Percentiles rank a stretch among this genome's conserved stretches.
Evolutionary conservation across 108 stramenopile genomes (phyloP).

Genomic region (Nitzschia sp.): DNA sequence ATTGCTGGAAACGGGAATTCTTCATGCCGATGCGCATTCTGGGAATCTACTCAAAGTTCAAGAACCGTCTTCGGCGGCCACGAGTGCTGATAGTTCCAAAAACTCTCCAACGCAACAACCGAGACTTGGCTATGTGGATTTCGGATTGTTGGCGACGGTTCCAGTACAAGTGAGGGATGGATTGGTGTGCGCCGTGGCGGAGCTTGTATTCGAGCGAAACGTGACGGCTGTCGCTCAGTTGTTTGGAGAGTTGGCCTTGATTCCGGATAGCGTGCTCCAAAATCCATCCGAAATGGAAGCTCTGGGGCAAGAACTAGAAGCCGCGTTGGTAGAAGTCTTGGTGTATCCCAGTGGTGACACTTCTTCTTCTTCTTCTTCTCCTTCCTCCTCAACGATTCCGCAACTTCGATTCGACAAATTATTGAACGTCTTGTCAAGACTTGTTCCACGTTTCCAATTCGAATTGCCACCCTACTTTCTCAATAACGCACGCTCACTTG

Average conservation of each 20-base stretch:
- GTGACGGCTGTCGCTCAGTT: constrained; percentile 65
- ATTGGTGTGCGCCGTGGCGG: constrained; percentile 71
- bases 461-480: constrained; percentile 78
- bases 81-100: not conserved
- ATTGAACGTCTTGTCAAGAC: constrained; percentile 49
- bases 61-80: not conserved
- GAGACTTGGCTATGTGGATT: constrained; percentile 72
- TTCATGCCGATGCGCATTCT: constrained; percentile 78
- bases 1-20: constrained; percentile 69
- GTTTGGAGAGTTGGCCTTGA: constrained; percentile 71
- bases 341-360: constrained; percentile 24
- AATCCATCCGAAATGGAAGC: constrained; percentile 52
- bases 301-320: constrained; percentile 45
- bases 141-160: constrained; percentile 67
- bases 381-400: constrained; percentile 47
- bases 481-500: constrained; percentile 70
- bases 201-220: constrained; percentile 69
- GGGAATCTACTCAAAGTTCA: constrained; percentile 65
- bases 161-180: constrained; percentile 67
- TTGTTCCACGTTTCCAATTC: constrained; percentile 79
- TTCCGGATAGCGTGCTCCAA: constrained; percentile 55
- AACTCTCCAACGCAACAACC: not conserved
- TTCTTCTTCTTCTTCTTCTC: not conserved
- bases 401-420: constrained; percentile 74
- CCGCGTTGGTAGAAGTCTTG: constrained; percentile 48